Percentiles rank a stretch among this genome's conserved stretches.
phyloP scores from a whole-genome alignment of 1,284 basidiomycete genomes.

The Marasmius tenuissimus region DNA sequence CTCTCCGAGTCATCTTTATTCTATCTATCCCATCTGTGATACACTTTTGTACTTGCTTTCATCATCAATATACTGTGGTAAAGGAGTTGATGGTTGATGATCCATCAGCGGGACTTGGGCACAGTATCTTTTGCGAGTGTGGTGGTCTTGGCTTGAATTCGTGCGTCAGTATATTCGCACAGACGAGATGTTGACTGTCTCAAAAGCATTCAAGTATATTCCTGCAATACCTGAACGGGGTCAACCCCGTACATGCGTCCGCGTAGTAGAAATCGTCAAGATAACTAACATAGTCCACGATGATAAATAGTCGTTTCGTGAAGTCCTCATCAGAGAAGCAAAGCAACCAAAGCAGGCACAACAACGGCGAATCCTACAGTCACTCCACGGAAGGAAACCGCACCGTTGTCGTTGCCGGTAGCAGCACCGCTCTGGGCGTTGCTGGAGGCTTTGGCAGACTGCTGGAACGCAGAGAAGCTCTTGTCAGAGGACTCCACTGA shows the following conservation, averaged over 20 bases:
- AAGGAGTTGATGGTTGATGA: no score
- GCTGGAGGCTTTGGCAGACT: slow-evolving; percentile 24
- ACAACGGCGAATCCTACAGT: background rate
- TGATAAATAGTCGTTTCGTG: background rate
- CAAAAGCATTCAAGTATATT: no score
- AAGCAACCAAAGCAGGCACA: background rate
- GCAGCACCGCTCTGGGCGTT: background rate
- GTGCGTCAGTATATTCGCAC: no score
- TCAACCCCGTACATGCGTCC: background rate
- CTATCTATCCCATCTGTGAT: background rate
- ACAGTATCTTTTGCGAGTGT: no score
- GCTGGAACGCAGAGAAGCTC: slow-evolving; percentile 44
- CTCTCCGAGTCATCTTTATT: background rate
- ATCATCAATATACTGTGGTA: no score
- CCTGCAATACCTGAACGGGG: no score
- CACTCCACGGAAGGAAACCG: background rate
- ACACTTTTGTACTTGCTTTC: background rate
- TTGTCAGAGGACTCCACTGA: slow-evolving; percentile 27
- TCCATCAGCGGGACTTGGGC: no score
- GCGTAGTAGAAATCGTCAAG: background rate
- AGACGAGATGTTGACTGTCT: no score
- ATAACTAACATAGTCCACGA: background rate
- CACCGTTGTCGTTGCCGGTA: slow-evolving; percentile 2
- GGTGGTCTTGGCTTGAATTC: no score
- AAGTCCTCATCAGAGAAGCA: background rate